Base-by-base conservation (phyloP, 257 asterid species). In the Oldenlandia corymbosa region DNA sequence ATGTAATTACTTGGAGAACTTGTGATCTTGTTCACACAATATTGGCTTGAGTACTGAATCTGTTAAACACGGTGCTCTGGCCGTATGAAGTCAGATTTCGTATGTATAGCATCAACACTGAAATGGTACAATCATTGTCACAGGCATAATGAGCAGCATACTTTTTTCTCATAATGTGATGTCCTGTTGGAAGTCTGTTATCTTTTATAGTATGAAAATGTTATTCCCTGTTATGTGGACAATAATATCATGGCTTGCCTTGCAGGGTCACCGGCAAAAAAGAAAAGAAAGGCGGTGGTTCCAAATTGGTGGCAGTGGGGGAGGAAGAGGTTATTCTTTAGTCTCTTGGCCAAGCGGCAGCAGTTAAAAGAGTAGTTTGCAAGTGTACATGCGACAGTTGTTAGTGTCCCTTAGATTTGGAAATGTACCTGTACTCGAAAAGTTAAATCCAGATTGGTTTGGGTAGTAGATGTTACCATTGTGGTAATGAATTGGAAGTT, bases 231-330 rank as follows among this genome's bases (percentile, higher is more conserved):
- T 52, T 6, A n/a, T 50, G 31, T 64, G 48, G 59, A 41, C 18
- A 51, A 47, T n/a, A 46, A 46, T 21, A 50, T 51, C 69, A 37
- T 64, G 75, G 71, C 48, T 56, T 52, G 65, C 62, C 47, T 28
- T 78, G 88, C 88, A 82, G 93, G 69, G 67, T 77, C 81, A 64
- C 71, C 13, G 67, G 75, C 66, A 66, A 87, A 72, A 54, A 83
- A 67, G 71, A 84, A 73, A 76, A 74, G 82, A 65, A 41, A 53
- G 41, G 70, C 74, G 41, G 71, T 67, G 60, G 71, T 60, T 55
- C 97, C 96, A 21, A 45, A 60, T 18, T 88, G 95, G 95, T 90
- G 97, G 96, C 82, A 75, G 69, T 84, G 55, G 86, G 96, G 95
- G 24, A 81, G 79, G 16, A 90, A 75, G 69, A 75, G 91, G 70